Conservation (phyloP, 495 filamentous ascomycete genomes). For the Durotheca rogersii region DNA sequence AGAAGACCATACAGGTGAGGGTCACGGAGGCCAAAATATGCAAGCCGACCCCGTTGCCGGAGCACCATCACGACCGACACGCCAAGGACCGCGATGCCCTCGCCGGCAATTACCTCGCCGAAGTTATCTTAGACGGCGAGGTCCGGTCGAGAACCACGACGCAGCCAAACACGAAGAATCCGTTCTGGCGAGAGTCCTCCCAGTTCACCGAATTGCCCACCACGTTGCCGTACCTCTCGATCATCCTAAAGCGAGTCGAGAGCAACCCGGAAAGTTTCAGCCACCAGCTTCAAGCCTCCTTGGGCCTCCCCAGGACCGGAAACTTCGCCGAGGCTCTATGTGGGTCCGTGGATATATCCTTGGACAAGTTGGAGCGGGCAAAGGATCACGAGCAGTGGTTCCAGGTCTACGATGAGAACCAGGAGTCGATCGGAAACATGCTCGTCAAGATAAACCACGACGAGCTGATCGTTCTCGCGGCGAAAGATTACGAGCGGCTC, state of each 20-base stretch:
- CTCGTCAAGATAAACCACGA: slow-evolving; percentile 81
- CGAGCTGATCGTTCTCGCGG: slow-evolving; percentile 84
- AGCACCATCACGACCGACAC: slow-evolving; percentile 37
- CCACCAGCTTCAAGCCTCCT: slow-evolving; percentile 46
- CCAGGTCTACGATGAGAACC: slow-evolving; percentile 70
- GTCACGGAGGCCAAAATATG: slow-evolving; percentile 61
- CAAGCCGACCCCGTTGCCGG: slow-evolving; percentile 26
- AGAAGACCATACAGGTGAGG: slow-evolving; percentile 57
- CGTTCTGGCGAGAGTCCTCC: slow-evolving; percentile 94
- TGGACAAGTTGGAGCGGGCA: slow-evolving; percentile 78
- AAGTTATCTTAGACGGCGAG: slow-evolving; percentile 90
- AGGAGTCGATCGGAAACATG: slow-evolving; percentile 79
- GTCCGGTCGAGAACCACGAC: slow-evolving; percentile 81
- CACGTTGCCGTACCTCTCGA: slow-evolving; percentile 72
- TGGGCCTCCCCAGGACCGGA: slow-evolving; percentile 42
- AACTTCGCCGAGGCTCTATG: slow-evolving; percentile 49
- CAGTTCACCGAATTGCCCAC: slow-evolving; percentile 83
- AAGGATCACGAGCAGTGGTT: slow-evolving; percentile 90
- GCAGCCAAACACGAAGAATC: slow-evolving; percentile 76
- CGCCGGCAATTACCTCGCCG: slow-evolving; percentile 73
- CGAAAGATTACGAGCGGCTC: slow-evolving; percentile 79
- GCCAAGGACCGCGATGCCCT: slow-evolving; percentile 42
- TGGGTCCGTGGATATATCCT: slow-evolving; percentile 77
- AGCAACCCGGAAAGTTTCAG: slow-evolving; percentile 42
- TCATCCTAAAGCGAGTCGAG: slow-evolving; percentile 76